A percentile compares a stretch with the other conserved stretches of the same genome.
Conservation (phyloP, 1,284 basidiomycete species). For the Malassezia psittaci region DNA sequence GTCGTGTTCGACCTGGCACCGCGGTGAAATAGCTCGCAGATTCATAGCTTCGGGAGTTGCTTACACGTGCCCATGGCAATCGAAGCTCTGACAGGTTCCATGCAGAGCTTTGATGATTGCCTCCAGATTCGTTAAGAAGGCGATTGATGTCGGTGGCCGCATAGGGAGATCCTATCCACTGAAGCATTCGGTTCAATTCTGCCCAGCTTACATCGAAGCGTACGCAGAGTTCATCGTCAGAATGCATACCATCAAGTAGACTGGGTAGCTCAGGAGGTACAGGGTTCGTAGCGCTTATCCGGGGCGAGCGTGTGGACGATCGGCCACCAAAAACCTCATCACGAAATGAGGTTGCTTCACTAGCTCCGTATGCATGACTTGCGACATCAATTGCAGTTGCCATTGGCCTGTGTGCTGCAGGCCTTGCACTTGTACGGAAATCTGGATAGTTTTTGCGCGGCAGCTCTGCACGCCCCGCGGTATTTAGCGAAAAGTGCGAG, state of each 20-base stretch:
- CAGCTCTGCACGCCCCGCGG: background rate
- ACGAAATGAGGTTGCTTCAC: background rate
- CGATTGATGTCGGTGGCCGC: background rate
- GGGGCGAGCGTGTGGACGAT: background rate
- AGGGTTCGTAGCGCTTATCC: background rate
- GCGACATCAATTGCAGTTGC: conserved; percentile 40
- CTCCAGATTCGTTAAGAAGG: background rate
- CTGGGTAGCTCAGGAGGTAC: conserved; percentile 53
- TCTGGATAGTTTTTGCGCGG: background rate
- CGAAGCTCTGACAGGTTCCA: background rate
- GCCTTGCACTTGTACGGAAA: background rate
- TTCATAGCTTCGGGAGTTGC: background rate
- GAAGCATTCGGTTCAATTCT: conserved; percentile 65
- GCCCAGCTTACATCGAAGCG: conserved; percentile 73
- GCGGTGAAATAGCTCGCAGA: conserved; percentile 1
- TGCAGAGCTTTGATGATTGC: background rate
- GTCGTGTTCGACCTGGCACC: background rate
- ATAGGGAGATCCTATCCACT: conserved; percentile 50
- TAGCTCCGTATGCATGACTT: conserved; percentile 22
- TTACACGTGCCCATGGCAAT: background rate
- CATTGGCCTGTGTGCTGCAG: conserved; percentile 21
- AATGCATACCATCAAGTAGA: conserved; percentile 73
- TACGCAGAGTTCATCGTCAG: conserved; percentile 80
- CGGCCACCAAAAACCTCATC: background rate
- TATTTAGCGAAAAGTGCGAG: background rate